Evolutionary conservation across 1,284 basidiomycete genomes (phyloP).

Genomic region (Ustilago tritici): DNA sequence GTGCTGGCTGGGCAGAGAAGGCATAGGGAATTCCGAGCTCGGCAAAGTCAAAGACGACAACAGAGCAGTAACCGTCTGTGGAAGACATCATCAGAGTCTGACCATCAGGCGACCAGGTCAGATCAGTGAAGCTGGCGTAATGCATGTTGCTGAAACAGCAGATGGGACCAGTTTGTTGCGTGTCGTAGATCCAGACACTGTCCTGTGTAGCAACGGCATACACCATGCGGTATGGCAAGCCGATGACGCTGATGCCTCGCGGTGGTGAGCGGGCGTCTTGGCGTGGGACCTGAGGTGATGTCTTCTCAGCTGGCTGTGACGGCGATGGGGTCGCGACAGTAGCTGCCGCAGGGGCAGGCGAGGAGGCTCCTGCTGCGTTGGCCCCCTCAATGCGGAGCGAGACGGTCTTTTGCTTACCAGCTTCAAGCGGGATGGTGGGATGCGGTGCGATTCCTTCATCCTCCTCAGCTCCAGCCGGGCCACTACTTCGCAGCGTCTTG

Average conservation of each 20-base stretch:
- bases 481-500: constrained; percentile 33
- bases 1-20: constrained; percentile 54
- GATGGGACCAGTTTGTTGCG: constrained; percentile 92
- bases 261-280: constrained; percentile 37
- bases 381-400: constrained; percentile 29
- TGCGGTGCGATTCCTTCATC: constrained; percentile 56
- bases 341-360: constrained; percentile 17
- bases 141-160: constrained; percentile 94
- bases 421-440: constrained; percentile 76
- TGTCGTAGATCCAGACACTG: constrained; percentile 93
- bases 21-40: constrained; percentile 80
- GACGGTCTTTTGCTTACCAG: constrained; percentile 77
- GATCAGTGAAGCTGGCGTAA: constrained; percentile 97
- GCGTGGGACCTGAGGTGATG: constrained; percentile 14
- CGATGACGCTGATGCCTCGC: constrained; percentile 77
- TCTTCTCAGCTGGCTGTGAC: constrained; percentile 19
- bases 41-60: constrained; percentile 81
- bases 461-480: not conserved
- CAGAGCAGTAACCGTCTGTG: constrained; percentile 95
- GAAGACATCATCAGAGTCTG: constrained; percentile 91
- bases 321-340: constrained; percentile 20
- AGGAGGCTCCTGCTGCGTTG: constrained; percentile 15
- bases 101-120: constrained; percentile 96
- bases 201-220: constrained; percentile 98
- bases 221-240: constrained; percentile 91